A percentile compares a stretch with the other conserved stretches of the same genome.
phyloP scores from a whole-genome alignment of 2,329 filamentous ascomycete genomes.

The Exserohilum turcica region DNA sequence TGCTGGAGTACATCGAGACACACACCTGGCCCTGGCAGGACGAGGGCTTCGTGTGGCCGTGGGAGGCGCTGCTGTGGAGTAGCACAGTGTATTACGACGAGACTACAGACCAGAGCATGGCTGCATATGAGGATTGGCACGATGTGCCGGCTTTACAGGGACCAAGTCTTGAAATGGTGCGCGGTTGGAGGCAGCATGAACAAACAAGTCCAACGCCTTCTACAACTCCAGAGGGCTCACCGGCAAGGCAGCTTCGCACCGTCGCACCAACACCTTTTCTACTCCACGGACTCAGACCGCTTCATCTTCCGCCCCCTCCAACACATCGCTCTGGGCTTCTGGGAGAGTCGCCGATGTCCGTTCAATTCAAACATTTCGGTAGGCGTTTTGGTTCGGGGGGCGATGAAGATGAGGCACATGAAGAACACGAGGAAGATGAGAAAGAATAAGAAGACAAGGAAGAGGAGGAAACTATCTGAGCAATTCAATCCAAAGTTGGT shows the following conservation, averaged over 20 bases:
- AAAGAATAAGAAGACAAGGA: no score
- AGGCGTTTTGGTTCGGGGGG: no score
- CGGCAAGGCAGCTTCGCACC: neutral
- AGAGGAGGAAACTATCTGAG: no score
- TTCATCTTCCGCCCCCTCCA: neutral
- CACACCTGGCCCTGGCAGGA: conserved; percentile 14
- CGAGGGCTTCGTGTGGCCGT: conserved; percentile 12
- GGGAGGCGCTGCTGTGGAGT: conserved; percentile 10
- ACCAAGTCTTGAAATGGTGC: neutral
- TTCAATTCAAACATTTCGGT: neutral
- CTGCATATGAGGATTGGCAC: neutral
- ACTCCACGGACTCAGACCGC: neutral
- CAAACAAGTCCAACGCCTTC: neutral
- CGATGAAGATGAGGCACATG: no score
- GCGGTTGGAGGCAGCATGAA: neutral
- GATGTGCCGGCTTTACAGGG: neutral
- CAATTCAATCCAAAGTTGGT: no score
- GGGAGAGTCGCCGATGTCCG: conserved; percentile 8
- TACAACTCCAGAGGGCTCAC: neutral
- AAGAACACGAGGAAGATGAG: neutral
- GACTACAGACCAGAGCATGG: neutral
- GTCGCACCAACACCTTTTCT: conserved; percentile 8
- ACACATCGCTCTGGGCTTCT: conserved; percentile 7
- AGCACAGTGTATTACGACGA: conserved; percentile 1
- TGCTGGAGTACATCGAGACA: conserved; percentile 6